phyloP scores from a whole-genome alignment of 2,329 filamentous ascomycete species.

The Harringtonia aguacate region DNA sequence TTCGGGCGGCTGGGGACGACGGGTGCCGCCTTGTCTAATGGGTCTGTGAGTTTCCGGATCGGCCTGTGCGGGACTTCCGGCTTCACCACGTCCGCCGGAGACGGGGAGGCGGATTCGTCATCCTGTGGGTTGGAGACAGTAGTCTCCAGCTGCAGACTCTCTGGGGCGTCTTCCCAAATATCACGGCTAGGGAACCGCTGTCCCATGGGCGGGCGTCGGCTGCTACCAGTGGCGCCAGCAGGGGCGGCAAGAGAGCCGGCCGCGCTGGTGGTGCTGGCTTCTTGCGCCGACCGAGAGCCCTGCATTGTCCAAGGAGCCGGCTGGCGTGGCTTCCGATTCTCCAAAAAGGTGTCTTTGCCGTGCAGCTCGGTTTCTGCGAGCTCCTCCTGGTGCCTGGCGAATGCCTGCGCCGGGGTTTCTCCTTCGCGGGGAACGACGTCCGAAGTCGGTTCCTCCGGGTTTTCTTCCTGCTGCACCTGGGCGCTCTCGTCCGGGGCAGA shows the following conservation, averaged over 20 bases:
- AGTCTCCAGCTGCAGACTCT: slow-evolving; percentile 69
- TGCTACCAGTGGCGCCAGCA: slow-evolving; percentile 13
- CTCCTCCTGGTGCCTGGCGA: slow-evolving; percentile 56
- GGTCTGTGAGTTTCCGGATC: slow-evolving; percentile 27
- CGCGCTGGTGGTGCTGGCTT: slow-evolving; percentile 17
- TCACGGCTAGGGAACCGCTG: slow-evolving; percentile 84
- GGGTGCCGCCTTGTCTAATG: slow-evolving; percentile 26
- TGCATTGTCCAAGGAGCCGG: slow-evolving; percentile 34
- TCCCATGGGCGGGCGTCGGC: slow-evolving; percentile 37
- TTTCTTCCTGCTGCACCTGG: no score
- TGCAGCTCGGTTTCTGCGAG: slow-evolving; percentile 40
- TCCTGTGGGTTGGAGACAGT: slow-evolving; percentile 52
- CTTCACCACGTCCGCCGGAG: slow-evolving; percentile 34
- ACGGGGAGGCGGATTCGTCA: slow-evolving; percentile 30
- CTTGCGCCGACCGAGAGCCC: slow-evolving; percentile 38
- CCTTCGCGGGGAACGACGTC: slow-evolving; percentile 26
- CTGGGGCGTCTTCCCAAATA: slow-evolving; percentile 89
- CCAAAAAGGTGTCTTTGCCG: slow-evolving; percentile 8
- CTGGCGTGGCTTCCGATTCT: slow-evolving; percentile 35
- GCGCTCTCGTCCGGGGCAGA: slow-evolving; percentile 56
- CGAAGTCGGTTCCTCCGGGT: slow-evolving; percentile 8
- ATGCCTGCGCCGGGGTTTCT: slow-evolving; percentile 51
- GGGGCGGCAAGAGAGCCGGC: neutral
- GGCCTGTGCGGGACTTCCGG: slow-evolving; percentile 52
- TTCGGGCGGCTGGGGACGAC: slow-evolving; percentile 43